These are phyloP conservation scores for Neopestalotiopsis sp. DNA, from an alignment of 2,329 filamentous ascomycete species.

Conservation along the genomic window DNA sequence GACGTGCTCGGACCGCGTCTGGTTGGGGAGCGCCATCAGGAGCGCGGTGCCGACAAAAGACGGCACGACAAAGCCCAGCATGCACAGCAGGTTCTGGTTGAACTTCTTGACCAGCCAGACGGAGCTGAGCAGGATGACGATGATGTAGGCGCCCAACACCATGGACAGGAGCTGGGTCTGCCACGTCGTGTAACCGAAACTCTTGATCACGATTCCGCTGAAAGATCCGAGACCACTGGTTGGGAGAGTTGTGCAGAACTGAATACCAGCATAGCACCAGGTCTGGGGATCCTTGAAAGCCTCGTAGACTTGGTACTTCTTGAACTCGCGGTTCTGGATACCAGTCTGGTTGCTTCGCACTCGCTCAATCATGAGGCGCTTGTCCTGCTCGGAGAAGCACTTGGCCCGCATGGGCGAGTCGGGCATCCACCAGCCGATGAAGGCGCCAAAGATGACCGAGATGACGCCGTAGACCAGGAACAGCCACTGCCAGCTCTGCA, in stretches of 20 bases:
- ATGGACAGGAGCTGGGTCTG: slow-evolving; percentile 77
- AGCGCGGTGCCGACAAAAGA: slow-evolving; percentile 76
- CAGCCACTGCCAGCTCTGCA: slow-evolving; percentile 72
- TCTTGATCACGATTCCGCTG: slow-evolving; percentile 73
- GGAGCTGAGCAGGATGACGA: slow-evolving; percentile 70
- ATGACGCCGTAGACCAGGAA: slow-evolving; percentile 71
- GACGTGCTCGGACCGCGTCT: slow-evolving; percentile 61
- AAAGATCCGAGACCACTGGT: slow-evolving; percentile 77
- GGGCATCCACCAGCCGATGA: slow-evolving; percentile 68
- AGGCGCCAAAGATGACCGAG: slow-evolving; percentile 68
- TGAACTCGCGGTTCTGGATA: slow-evolving; percentile 60
- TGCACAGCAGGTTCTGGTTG: slow-evolving; percentile 71
- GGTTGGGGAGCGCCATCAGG: slow-evolving; percentile 71
- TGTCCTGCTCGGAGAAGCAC: slow-evolving; percentile 71
- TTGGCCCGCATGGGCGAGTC: slow-evolving; percentile 76
- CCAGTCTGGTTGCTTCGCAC: slow-evolving; percentile 67
- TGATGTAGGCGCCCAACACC: slow-evolving; percentile 77
- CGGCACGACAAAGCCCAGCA: slow-evolving; percentile 70
- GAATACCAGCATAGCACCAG: slow-evolving; percentile 69
- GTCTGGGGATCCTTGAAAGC: slow-evolving; percentile 69
- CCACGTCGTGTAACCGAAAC: slow-evolving; percentile 68
- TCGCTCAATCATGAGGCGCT: slow-evolving; percentile 66
- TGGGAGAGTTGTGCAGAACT: slow-evolving; percentile 75
- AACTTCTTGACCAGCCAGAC: slow-evolving; percentile 73
- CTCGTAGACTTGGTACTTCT: slow-evolving; percentile 51